These are phyloP conservation scores for Erythrophleum ivorense DNA, from an alignment of 331 rosid genomes.

Conservation along the genomic window DNA sequence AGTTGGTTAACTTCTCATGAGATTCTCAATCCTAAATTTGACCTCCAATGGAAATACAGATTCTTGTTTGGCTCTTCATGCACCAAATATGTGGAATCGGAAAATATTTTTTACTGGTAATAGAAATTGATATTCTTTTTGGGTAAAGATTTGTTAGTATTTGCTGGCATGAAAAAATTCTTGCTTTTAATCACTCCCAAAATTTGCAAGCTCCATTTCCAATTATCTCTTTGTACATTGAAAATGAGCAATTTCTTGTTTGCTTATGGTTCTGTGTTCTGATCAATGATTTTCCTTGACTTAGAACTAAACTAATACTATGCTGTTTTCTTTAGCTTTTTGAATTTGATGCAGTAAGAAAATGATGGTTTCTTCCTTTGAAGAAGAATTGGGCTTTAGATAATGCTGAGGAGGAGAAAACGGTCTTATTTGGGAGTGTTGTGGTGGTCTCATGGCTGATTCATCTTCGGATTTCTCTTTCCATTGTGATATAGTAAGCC, in stretches of 20 bases:
- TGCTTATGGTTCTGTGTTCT: conserved; percentile 20
- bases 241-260: conserved; percentile 14
- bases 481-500: conserved; percentile 52
- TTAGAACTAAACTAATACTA: conserved; percentile 12
- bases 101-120: neutral
- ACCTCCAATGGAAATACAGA: conserved; percentile 20
- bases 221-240: neutral
- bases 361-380: conserved; percentile 30
- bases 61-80: conserved; percentile 17
- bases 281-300: conserved; percentile 17
- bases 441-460: conserved; percentile 64
- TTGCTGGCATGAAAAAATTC: neutral
- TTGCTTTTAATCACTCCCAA: conserved; percentile 4
- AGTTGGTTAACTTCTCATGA: conserved; percentile 16
- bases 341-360: conserved; percentile 53
- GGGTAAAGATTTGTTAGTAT: neutral
- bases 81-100: neutral
- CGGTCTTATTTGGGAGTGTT: conserved; percentile 37
- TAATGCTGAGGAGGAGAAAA: conserved; percentile 43
- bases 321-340: conserved; percentile 39
- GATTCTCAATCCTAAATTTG: conserved; percentile 25
- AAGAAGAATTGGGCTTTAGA: conserved; percentile 38
- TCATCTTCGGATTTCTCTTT: conserved; percentile 59
- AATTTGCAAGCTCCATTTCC: conserved; percentile 1
- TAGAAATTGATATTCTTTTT: neutral